Percentiles rank a stretch among this genome's conserved stretches.
Evolutionary conservation across 768 basidiomycete species (phyloP).

Genomic region (Rhizopogon sp.): DNA sequence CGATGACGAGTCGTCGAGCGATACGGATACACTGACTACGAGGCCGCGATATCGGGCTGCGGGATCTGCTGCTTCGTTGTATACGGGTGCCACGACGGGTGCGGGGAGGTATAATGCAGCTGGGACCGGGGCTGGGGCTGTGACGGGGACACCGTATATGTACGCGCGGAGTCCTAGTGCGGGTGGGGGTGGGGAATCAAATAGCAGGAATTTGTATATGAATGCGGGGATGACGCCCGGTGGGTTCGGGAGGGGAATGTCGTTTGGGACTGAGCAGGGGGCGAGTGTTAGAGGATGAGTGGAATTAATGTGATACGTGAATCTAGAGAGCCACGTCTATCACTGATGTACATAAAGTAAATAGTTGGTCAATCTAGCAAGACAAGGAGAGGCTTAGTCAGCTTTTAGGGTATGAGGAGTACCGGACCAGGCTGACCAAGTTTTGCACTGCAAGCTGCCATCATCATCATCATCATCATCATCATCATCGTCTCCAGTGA

Average conservation of each 20-base stretch:
- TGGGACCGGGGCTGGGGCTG: not conserved
- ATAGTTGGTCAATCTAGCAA: too few species aligned
- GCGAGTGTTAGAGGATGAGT: not conserved
- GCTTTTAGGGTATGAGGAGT: too few species aligned
- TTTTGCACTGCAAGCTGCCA: too few species aligned
- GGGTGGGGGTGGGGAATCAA: constrained; percentile 4
- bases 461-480: too few species aligned
- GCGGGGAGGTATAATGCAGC: constrained; percentile 6
- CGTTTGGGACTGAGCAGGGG: constrained; percentile 14
- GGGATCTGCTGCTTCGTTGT: constrained; percentile 7
- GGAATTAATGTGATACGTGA: too few species aligned
- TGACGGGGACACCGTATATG: constrained; percentile 17
- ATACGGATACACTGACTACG: constrained; percentile 31
- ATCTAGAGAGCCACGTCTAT: too few species aligned
- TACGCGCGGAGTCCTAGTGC: constrained; percentile 6
- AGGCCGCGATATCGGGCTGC: constrained; percentile 18
- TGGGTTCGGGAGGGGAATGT: constrained; percentile 17
- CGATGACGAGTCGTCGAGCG: constrained; percentile 26
- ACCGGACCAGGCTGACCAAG: too few species aligned
- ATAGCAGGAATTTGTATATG: constrained; percentile 9
- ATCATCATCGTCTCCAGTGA: not conserved
- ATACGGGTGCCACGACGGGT: constrained; percentile 7
- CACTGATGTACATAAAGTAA: too few species aligned
- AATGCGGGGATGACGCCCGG: constrained; percentile 17
- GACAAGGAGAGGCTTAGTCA: too few species aligned